Evolutionary conservation across 345 rosid species (phyloP), one percentile per base, ranked within the genome.

Genomic region (Hibiscus tridactylites): DNA sequence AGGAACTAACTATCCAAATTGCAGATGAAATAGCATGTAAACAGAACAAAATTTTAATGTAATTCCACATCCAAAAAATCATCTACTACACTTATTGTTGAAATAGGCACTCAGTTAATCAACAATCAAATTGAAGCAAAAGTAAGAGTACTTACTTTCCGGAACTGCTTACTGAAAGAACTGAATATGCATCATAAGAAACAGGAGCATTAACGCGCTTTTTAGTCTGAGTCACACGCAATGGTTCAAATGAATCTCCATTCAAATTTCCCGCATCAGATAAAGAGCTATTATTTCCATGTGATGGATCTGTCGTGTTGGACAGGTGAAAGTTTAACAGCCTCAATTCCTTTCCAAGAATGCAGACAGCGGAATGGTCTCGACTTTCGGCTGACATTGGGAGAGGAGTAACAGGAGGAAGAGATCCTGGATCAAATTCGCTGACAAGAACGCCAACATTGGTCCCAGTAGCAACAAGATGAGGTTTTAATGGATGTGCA

Each of bases 401-500:
- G 60, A 95, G 80, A 58, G 97, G 88, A 76, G 90, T 93, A 72
- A 91, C 86, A 76, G 98, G 84, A 63, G 99, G 99, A 80, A 95
- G 87, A 78, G 97, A 89, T 74, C 83, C 89, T 74, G 94, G 77
- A 87, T 95, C 99, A 85, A 95, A 95, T 76, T 95, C 99, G 35
- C 98, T 85, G 79, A 95, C 78, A 80, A 95, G 90, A 77, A 95
- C 82, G 80, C 99, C 99, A 78, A 90, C 79, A 80, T 89, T 95
- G 75, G 98, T 92, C 75, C 99, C 99, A 75, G 97, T 86, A 70
- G 92, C 99, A 61, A 95, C 98, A 61, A 95, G 96, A 79, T 95
- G 98, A 71, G 99, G 99, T 84, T 95, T 97, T 62, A 95, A 84
- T 71, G 92, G 85, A 88, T 95, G 99, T 70, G 97, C 97, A 73